Evolutionary conservation across 495 filamentous ascomycete species (phyloP).

Genomic region (Penicillium salamii): DNA sequence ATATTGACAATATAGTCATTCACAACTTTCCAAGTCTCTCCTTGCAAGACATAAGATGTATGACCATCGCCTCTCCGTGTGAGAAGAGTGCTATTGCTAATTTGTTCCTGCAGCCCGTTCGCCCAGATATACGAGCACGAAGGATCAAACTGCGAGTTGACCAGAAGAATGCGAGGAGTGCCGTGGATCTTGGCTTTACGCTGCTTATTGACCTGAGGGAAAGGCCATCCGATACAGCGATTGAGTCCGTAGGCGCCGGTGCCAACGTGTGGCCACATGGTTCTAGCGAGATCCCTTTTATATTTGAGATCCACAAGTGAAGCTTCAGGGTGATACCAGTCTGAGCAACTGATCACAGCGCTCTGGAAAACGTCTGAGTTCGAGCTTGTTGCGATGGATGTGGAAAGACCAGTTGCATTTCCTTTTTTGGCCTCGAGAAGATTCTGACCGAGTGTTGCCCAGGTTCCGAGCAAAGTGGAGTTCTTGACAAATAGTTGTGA

Average conservation of each 20-base stretch:
- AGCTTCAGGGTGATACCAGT: too few species aligned
- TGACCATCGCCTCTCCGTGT: constrained; percentile 38
- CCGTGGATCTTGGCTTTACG: not conserved
- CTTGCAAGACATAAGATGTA: constrained; percentile 11
- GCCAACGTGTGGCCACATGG: constrained; percentile 22
- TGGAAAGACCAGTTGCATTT: too few species aligned
- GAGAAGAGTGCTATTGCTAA: constrained; percentile 25
- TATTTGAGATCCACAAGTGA: too few species aligned
- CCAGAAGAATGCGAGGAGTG: constrained; percentile 17
- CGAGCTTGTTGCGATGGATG: too few species aligned
- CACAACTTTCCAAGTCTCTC: constrained; percentile 7
- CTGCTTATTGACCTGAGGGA: constrained; percentile 27
- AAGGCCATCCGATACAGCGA: constrained; percentile 38
- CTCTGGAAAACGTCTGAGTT: too few species aligned
- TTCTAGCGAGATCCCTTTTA: constrained; percentile 1
- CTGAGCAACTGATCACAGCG: too few species aligned
- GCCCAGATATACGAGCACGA: constrained; percentile 36
- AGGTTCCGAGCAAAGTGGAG: too few species aligned
- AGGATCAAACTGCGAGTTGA: constrained; percentile 37
- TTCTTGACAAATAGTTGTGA: too few species aligned
- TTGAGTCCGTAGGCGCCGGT: constrained; percentile 26
- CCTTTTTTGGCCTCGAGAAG: too few species aligned
- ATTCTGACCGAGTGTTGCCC: too few species aligned
- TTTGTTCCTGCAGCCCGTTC: constrained; percentile 23
- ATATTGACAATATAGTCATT: constrained; percentile 13